phyloP scores from a whole-genome alignment of 2,329 filamentous ascomycete species.

The Curvularia sp. region DNA sequence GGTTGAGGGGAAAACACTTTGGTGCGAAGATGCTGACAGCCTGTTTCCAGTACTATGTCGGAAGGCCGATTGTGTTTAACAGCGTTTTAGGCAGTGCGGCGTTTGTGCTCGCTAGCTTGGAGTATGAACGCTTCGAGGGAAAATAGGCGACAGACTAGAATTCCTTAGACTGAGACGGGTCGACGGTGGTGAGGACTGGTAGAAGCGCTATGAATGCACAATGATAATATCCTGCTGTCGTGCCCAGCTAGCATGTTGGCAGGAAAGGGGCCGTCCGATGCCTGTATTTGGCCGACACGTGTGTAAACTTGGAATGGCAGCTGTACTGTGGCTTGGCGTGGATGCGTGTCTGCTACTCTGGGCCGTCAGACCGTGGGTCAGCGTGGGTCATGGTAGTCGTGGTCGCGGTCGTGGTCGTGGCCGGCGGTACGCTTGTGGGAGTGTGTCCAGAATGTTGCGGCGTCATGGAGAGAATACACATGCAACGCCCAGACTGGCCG shows the following conservation, averaged over 20 bases:
- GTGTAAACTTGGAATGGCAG: constrained; percentile 8
- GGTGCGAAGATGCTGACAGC: constrained; percentile 1
- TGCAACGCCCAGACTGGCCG: not conserved
- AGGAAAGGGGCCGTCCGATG: constrained; percentile 1
- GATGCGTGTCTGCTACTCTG: not conserved
- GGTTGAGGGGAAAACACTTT: not conserved
- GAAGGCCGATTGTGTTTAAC: constrained; percentile 44
- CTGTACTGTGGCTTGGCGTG: constrained; percentile 1
- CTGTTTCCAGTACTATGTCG: constrained; percentile 51
- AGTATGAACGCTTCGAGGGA: constrained; percentile 23
- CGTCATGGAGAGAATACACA: not conserved
- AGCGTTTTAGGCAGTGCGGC: constrained; percentile 29
- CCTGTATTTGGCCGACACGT: constrained; percentile 1
- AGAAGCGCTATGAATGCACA: not conserved
- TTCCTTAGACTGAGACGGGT: not conserved
- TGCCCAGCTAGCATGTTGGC: not conserved
- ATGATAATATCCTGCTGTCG: not conserved
- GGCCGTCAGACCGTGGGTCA: constrained; percentile 6
- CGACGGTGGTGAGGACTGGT: not conserved
- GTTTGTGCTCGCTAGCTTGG: constrained; percentile 36
- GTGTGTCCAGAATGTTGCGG: not conserved
- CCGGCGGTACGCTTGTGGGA: not conserved
- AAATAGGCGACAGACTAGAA: not conserved
- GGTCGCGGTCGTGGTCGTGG: not conserved
- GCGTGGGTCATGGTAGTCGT: not conserved